Evolutionary conservation across 148 eudicot genomes (phyloP).

Genomic region (Nyssa sinensis): DNA sequence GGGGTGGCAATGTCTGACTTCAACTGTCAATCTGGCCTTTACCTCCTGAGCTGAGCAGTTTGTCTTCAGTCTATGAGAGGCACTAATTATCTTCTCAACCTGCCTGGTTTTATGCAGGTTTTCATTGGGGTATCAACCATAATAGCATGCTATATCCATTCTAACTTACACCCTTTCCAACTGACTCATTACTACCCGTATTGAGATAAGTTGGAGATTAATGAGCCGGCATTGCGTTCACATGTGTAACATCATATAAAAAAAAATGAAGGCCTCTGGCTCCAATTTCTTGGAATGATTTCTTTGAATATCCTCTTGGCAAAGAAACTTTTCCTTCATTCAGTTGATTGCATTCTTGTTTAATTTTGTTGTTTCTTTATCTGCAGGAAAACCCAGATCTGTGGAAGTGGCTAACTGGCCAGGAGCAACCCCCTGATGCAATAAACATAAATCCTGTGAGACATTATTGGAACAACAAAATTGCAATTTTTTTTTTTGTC

Average conservation of each 20-base stretch:
- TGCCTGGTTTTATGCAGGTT: too few species aligned
- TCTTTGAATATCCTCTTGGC: not conserved
- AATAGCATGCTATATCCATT: too few species aligned
- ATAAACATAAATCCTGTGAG: conserved; percentile 71
- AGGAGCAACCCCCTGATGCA: conserved; percentile 81
- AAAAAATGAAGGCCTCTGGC: not conserved
- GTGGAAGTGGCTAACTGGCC: conserved; percentile 91
- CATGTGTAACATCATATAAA: not conserved
- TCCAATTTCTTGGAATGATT: not conserved
- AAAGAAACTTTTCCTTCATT: not conserved
- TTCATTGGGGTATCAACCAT: too few species aligned
- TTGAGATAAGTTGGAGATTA: not conserved
- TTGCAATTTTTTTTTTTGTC: not conserved
- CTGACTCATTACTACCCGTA: not conserved
- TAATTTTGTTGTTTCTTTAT: too few species aligned
- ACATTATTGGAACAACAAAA: not conserved
- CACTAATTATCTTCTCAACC: too few species aligned
- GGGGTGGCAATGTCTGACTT: too few species aligned
- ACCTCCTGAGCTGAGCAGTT: not conserved
- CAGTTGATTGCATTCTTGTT: not conserved
- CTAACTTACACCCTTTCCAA: too few species aligned
- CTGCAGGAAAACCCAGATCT: conserved; percentile 91
- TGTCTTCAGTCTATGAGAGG: not conserved
- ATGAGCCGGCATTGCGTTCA: not conserved
- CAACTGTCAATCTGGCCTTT: not conserved